phyloP scores from a whole-genome alignment of 169 alveolate species.

The Plasmodium coatneyi region DNA sequence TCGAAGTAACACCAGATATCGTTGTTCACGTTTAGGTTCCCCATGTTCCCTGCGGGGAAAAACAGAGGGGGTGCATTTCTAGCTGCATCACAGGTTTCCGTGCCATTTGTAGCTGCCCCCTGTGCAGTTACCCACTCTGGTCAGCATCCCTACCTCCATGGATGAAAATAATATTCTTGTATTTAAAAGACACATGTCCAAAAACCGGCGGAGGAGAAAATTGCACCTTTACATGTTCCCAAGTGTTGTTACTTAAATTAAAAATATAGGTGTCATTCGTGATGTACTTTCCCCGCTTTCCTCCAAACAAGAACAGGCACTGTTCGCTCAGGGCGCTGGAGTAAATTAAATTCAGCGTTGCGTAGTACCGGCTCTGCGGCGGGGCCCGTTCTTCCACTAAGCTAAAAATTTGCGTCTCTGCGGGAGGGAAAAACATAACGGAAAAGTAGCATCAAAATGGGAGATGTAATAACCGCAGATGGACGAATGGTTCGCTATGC shows the following conservation, averaged over 20 bases:
- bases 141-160: conserved; percentile 39
- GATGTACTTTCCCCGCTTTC: conserved; percentile 39
- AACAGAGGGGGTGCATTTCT: background rate
- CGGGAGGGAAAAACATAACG: background rate
- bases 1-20: conserved; percentile 68
- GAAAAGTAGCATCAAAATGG: background rate
- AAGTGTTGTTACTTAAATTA: conserved; percentile 10
- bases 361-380: conserved; percentile 28
- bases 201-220: conserved; percentile 63
- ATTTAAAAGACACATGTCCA: conserved; percentile 70
- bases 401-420: conserved; percentile 38
- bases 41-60: conserved; percentile 40
- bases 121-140: too few relatives aligned
- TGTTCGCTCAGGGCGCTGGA: conserved; percentile 34
- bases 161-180: conserved; percentile 42
- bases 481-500: background rate
- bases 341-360: conserved; percentile 42
- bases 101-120: background rate
- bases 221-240: conserved; percentile 17
- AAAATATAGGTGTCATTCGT: conserved; percentile 65
- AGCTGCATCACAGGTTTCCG: too few relatives aligned
- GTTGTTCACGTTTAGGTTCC: conserved; percentile 11
- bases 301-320: conserved; percentile 69
- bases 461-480: background rate
- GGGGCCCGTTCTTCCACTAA: conserved; percentile 2